These are phyloP conservation scores for Neurospora tetrasperma DNA, from an alignment of 495 filamentous ascomycete genomes.

Conservation along the genomic window DNA sequence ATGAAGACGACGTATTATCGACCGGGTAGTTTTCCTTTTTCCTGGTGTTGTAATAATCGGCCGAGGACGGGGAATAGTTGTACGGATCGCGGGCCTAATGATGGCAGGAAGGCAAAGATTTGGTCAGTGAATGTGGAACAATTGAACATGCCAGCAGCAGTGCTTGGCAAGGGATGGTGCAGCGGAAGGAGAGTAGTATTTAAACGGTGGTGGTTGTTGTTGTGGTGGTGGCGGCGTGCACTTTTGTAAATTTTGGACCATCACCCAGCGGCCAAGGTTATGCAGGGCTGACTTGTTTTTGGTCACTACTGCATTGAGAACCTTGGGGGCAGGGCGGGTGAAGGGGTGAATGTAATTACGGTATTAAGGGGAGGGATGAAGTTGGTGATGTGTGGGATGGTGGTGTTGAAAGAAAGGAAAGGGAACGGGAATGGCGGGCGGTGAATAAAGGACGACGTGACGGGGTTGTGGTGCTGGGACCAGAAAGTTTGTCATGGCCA, in stretches of 20 bases:
- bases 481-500: background rate
- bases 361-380: background rate
- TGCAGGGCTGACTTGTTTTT: background rate
- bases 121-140: slow-evolving; percentile 13
- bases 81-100: slow-evolving; percentile 43
- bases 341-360: slow-evolving; percentile 8
- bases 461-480: slow-evolving; percentile 4
- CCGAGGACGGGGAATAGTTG: slow-evolving; percentile 32
- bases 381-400: slow-evolving; percentile 1
- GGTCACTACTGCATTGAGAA: background rate
- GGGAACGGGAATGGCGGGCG: slow-evolving; percentile 6
- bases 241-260: background rate
- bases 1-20: slow-evolving; percentile 44
- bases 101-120: slow-evolving; percentile 8
- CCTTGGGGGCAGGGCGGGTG: slow-evolving; percentile 3
- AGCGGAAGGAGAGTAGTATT: background rate
- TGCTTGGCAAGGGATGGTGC: background rate
- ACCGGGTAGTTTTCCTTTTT: slow-evolving; percentile 9
- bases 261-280: background rate
- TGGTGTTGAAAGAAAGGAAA: slow-evolving; percentile 7
- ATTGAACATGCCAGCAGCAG: background rate
- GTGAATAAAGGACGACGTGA: slow-evolving; percentile 7
- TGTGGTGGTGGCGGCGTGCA: background rate
- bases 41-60: slow-evolving; percentile 44
- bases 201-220: background rate